A percentile compares a stretch with the other conserved stretches of the same genome.
These are phyloP conservation scores for Gnomoniopsis sp. DNA, from an alignment of 2,329 filamentous ascomycete species.

Conservation along the genomic window DNA sequence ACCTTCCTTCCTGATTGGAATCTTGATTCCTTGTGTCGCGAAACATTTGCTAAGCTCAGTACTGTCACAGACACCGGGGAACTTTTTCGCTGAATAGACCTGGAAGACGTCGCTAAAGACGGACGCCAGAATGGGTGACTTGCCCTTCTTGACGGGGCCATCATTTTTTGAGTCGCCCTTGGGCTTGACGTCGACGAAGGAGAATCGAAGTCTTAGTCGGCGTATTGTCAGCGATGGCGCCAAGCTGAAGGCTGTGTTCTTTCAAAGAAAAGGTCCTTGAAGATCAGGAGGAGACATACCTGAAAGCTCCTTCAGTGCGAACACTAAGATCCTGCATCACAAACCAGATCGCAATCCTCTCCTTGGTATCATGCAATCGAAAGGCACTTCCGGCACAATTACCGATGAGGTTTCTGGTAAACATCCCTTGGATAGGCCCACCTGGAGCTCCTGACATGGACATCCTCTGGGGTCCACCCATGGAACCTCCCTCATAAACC, in stretches of 20 bases:
- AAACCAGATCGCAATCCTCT: slow-evolving; percentile 92
- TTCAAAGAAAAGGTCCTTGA: not conserved
- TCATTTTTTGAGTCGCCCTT: slow-evolving; percentile 13
- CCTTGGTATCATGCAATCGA: slow-evolving; percentile 71
- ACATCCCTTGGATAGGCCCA: slow-evolving; percentile 65
- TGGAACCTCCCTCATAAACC: slow-evolving; percentile 29
- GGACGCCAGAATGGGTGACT: slow-evolving; percentile 77
- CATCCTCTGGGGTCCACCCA: slow-evolving; percentile 29
- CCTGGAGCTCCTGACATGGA: slow-evolving; percentile 47
- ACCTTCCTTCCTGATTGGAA: slow-evolving; percentile 89
- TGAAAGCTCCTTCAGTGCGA: slow-evolving; percentile 84
- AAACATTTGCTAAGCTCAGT: slow-evolving; percentile 90
- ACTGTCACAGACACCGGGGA: slow-evolving; percentile 94
- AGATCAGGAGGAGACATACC: slow-evolving; percentile 49
- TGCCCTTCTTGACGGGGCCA: slow-evolving; percentile 63
- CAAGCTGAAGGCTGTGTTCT: not conserved
- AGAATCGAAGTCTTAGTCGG: slow-evolving; percentile 54
- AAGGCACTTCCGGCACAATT: slow-evolving; percentile 87
- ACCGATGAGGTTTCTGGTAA: slow-evolving; percentile 91
- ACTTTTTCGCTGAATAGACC: slow-evolving; percentile 96
- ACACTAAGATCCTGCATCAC: slow-evolving; percentile 94
- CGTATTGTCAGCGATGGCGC: not conserved
- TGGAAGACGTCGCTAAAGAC: slow-evolving; percentile 87
- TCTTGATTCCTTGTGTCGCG: slow-evolving; percentile 91
- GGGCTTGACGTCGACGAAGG: slow-evolving; percentile 75